A percentile compares a stretch with the other conserved stretches of the same genome.
Evolutionary conservation across 768 basidiomycete species (phyloP).

Genomic region (Suillus discolor): DNA sequence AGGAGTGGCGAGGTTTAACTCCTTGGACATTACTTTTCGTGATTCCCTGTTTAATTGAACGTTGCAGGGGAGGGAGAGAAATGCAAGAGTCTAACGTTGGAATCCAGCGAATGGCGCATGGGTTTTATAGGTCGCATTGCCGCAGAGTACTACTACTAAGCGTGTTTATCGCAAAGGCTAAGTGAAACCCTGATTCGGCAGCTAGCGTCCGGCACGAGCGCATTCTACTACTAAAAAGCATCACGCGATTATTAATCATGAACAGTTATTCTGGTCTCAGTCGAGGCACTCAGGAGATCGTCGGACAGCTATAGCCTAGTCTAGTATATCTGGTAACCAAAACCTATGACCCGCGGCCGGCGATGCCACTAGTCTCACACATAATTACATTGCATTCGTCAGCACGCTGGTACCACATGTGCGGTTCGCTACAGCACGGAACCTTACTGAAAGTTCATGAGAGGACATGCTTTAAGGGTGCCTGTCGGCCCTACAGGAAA

Average conservation of each 20-base stretch:
- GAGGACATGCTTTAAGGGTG: background rate
- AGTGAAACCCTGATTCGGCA: background rate
- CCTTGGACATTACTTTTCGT: constrained; percentile 13
- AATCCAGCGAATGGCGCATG: background rate
- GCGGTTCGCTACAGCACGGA: too few relatives aligned
- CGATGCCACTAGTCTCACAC: background rate
- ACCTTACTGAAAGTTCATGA: background rate
- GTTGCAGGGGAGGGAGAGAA: background rate
- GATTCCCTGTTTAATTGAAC: constrained; percentile 2
- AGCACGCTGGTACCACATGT: too few relatives aligned
- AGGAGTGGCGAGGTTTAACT: background rate
- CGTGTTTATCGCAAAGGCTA: background rate
- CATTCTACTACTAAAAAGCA: constrained; percentile 6
- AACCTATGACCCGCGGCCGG: background rate
- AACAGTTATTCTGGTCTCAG: background rate
- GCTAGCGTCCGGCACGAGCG: background rate
- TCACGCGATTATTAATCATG: background rate
- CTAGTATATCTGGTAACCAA: too few relatives aligned
- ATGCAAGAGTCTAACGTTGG: background rate
- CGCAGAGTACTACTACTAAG: background rate
- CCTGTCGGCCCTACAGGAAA: background rate
- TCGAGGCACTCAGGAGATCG: background rate
- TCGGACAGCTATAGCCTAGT: too few relatives aligned
- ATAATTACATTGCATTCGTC: too few relatives aligned
- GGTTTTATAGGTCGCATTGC: constrained; percentile 22